Conservation (phyloP, 2,329 filamentous ascomycete genomes). For the Phaeosphaeria sp. region DNA sequence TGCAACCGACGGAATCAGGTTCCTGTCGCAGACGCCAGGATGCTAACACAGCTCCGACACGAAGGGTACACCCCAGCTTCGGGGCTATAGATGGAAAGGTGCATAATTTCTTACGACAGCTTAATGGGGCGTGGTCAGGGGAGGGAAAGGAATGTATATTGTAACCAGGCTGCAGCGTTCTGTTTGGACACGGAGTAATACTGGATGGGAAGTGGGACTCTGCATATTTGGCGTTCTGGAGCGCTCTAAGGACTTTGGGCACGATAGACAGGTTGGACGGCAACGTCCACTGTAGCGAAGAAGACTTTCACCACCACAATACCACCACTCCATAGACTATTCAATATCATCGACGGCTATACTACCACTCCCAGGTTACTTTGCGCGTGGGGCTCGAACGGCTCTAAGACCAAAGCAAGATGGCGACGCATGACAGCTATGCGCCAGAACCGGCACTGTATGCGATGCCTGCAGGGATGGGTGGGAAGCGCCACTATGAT, state of each 20-base stretch:
- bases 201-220: constrained; percentile 12
- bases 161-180: constrained; percentile 1
- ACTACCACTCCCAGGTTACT: neutral
- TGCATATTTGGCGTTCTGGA: constrained; percentile 26
- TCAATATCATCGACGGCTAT: neutral
- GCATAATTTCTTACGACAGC: neutral
- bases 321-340: neutral
- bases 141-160: constrained; percentile 1
- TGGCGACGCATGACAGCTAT: neutral
- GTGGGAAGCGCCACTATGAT: constrained; percentile 13
- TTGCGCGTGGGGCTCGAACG: neutral
- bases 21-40: constrained; percentile 11
- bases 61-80: constrained; percentile 2
- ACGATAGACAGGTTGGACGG: constrained; percentile 16
- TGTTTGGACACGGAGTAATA: constrained; percentile 5
- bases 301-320: neutral
- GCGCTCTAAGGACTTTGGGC: constrained; percentile 7
- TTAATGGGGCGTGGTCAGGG: neutral
- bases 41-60: constrained; percentile 17
- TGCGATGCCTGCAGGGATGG: constrained; percentile 3
- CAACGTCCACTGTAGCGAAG: constrained; percentile 10
- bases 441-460: neutral
- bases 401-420: neutral
- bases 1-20: constrained; percentile 66
- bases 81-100: constrained; percentile 2